phyloP scores from a whole-genome alignment of 1,139 yeast species.

The Debaryomyces nepalensis region DNA sequence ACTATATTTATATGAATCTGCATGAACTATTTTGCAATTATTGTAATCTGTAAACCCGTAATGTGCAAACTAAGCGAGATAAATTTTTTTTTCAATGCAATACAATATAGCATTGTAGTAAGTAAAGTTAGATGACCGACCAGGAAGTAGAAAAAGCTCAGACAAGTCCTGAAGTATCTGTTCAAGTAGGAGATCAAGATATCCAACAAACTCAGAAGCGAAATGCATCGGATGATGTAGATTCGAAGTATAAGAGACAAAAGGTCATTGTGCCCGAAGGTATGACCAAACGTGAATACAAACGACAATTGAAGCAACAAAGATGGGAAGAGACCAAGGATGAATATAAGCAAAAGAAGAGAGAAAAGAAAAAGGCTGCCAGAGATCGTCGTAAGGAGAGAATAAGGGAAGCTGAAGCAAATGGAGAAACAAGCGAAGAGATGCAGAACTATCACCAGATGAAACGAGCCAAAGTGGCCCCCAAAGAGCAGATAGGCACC shows the following conservation, averaged over 20 bases:
- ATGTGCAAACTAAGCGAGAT: conserved; percentile 1
- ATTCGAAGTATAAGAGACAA: conserved; percentile 18
- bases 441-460: conserved; percentile 30
- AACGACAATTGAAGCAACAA: conserved; percentile 62
- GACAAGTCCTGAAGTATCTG: neutral
- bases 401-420: conserved; percentile 12
- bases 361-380: conserved; percentile 57
- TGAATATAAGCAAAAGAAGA: conserved; percentile 53
- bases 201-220: neutral
- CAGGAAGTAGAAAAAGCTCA: neutral
- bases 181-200: neutral
- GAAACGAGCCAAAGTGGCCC: conserved; percentile 36
- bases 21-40: neutral
- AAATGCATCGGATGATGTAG: conserved; percentile 2
- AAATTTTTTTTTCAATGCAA: conserved; percentile 7
- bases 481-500: conserved; percentile 47
- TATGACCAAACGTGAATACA: conserved; percentile 84
- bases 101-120: neutral
- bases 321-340: conserved; percentile 70
- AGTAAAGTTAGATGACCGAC: neutral
- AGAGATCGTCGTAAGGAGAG: conserved; percentile 35
- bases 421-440: conserved; percentile 18
- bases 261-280: conserved; percentile 66
- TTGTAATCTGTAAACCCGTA: conserved; percentile 1
- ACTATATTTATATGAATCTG: neutral